Conservation (phyloP, 257 asterid species). For the Solanum dulcamara region DNA sequence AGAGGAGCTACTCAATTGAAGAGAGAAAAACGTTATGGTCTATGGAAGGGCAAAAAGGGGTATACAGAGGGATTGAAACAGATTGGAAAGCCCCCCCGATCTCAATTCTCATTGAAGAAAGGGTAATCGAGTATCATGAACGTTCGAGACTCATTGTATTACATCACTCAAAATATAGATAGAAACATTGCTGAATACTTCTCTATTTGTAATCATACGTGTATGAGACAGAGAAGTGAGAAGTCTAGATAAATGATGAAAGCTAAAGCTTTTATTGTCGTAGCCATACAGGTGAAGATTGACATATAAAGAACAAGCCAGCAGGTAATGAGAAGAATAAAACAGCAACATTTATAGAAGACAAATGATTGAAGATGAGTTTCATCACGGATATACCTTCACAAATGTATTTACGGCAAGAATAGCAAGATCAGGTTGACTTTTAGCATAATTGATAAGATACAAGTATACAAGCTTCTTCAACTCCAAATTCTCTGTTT, state of each 20-base stretch:
- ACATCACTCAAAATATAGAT: neutral
- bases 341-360: neutral
- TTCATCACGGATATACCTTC: slow-evolving; percentile 39
- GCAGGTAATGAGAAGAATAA: neutral
- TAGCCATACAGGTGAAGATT: neutral
- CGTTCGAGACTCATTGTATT: neutral
- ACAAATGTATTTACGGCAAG: slow-evolving; percentile 98
- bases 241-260: neutral
- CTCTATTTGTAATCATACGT: neutral
- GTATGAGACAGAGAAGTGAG: neutral
- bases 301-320: neutral
- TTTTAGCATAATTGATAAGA: slow-evolving; percentile 96
- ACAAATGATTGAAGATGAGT: neutral
- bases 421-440: slow-evolving; percentile 99
- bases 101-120: neutral
- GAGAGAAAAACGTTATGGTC: neutral
- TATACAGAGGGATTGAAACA: neutral
- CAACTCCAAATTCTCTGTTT: slow-evolving; percentile 96
- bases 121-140: neutral
- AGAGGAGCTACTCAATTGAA: neutral
- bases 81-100: neutral
- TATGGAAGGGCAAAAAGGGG: neutral
- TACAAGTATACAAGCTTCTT: slow-evolving; percentile 93
- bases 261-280: neutral
- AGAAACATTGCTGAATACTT: neutral